A percentile compares a stretch with the other conserved stretches of the same genome.
phyloP scores from a whole-genome alignment of 1,284 basidiomycete genomes.

The Cutaneotrichosporon cavernicola region DNA sequence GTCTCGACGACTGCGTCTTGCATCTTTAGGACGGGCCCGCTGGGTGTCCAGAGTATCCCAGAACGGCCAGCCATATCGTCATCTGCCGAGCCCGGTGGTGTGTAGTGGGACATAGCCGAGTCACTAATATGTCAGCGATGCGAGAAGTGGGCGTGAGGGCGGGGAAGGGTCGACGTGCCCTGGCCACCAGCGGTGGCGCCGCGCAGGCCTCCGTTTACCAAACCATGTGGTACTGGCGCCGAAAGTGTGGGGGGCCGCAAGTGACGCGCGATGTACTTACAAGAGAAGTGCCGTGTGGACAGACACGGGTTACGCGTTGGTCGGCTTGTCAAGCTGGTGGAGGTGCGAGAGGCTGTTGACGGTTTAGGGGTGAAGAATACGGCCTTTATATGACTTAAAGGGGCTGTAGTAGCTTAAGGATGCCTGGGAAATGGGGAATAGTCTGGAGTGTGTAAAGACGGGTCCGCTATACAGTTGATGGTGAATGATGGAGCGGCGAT shows the following conservation, averaged over 20 bases:
- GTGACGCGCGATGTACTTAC: not conserved
- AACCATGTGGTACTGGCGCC: not conserved
- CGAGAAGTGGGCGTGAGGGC: not conserved
- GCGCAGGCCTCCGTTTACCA: not conserved
- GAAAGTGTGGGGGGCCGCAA: not conserved
- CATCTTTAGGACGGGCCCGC: slow-evolving; percentile 39
- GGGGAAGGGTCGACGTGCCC: not conserved
- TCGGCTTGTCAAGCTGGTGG: not conserved
- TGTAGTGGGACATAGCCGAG: slow-evolving; percentile 3
- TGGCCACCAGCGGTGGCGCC: not conserved
- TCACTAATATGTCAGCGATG: not conserved
- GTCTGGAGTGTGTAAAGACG: not conserved
- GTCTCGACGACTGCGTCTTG: slow-evolving; percentile 50
- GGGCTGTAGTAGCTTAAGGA: not conserved
- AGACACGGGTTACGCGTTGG: not conserved
- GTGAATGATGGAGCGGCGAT: not conserved
- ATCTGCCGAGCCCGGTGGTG: not conserved
- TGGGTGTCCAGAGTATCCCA: slow-evolving; percentile 19
- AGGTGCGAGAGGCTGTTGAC: not conserved
- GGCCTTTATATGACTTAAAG: not conserved
- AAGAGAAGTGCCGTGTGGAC: not conserved
- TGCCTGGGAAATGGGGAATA: not conserved
- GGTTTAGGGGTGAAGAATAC: not conserved
- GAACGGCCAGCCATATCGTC: not conserved
- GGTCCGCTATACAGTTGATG: not conserved